phyloP scores from a whole-genome alignment of 768 basidiomycete species.

The Rhizopogon roseolus region DNA sequence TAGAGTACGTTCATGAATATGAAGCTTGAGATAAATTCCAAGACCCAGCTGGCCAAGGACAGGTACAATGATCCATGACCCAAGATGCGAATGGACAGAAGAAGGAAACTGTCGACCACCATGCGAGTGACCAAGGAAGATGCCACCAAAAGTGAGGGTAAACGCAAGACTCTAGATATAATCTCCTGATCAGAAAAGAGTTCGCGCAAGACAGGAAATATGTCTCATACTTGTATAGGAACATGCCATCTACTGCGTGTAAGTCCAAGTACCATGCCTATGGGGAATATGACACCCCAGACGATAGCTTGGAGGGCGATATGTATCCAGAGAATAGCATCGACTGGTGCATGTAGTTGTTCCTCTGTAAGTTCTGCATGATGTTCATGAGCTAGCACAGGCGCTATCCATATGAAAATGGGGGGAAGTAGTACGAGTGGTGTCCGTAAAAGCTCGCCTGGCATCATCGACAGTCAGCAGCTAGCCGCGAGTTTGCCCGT shows the following conservation, averaged over 20 bases:
- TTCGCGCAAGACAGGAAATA: neutral
- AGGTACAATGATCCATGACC: slow-evolving; percentile 49
- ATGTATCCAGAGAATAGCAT: slow-evolving; percentile 78
- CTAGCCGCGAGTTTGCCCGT: too few species aligned
- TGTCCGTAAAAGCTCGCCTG: neutral
- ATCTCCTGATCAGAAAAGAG: neutral
- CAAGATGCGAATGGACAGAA: slow-evolving; percentile 69
- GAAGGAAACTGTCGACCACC: slow-evolving; percentile 70
- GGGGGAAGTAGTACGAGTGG: neutral
- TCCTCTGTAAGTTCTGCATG: slow-evolving; percentile 64
- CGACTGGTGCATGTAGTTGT: slow-evolving; percentile 59
- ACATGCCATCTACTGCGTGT: slow-evolving; percentile 88
- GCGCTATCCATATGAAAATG: neutral
- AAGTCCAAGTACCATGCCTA: slow-evolving; percentile 75
- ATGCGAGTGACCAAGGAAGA: slow-evolving; percentile 84
- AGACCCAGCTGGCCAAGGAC: slow-evolving; percentile 62
- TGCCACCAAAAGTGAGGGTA: slow-evolving; percentile 65
- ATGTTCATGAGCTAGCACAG: slow-evolving; percentile 48
- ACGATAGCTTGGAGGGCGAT: slow-evolving; percentile 71
- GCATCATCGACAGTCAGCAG: neutral
- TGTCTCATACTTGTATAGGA: slow-evolving; percentile 64
- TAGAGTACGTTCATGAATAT: slow-evolving; percentile 73
- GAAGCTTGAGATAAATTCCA: slow-evolving; percentile 89
- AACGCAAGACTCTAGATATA: slow-evolving; percentile 56
- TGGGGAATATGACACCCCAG: slow-evolving; percentile 86